phyloP scores from a whole-genome alignment of 441 rosid species.

The Sinapis alba region DNA sequence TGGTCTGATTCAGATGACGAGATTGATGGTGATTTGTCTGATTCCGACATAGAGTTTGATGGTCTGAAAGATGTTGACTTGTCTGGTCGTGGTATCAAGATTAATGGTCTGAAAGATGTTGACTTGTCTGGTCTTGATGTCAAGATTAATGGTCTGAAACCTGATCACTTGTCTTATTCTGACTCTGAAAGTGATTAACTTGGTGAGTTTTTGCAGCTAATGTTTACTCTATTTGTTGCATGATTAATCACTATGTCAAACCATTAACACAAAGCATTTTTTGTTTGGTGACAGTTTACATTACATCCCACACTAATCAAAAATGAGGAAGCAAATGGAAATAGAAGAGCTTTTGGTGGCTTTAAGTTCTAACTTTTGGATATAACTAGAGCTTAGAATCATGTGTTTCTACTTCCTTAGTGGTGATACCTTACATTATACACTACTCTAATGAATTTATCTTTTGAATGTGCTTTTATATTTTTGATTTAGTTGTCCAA shows the following conservation, averaged over 20 bases:
- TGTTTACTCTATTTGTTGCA: background rate
- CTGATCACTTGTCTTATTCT: background rate
- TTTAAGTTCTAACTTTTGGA: conserved; percentile 16
- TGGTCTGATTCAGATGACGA: conserved; percentile 1
- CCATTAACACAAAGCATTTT: conserved; percentile 1
- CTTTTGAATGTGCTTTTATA: background rate
- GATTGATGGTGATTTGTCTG: background rate
- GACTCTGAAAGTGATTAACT: conserved; percentile 30
- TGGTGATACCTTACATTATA: background rate
- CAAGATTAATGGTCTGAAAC: background rate
- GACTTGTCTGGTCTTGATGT: background rate
- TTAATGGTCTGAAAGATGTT: background rate
- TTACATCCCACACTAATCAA: background rate
- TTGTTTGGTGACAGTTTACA: conserved; percentile 9
- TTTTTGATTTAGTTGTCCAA: conserved; percentile 18
- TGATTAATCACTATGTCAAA: background rate
- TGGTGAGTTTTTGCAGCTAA: conserved; percentile 16
- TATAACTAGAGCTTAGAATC: conserved; percentile 6
- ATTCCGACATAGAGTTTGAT: background rate
- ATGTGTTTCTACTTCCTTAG: conserved; percentile 1
- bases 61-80: background rate
- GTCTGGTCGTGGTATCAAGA: background rate
- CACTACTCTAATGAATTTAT: background rate
- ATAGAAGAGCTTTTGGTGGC: conserved; percentile 3
- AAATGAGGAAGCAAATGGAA: conserved; percentile 19